These are phyloP conservation scores for Penicillium sp. DNA, from an alignment of 2,329 filamentous ascomycete species.

Conservation along the genomic window DNA sequence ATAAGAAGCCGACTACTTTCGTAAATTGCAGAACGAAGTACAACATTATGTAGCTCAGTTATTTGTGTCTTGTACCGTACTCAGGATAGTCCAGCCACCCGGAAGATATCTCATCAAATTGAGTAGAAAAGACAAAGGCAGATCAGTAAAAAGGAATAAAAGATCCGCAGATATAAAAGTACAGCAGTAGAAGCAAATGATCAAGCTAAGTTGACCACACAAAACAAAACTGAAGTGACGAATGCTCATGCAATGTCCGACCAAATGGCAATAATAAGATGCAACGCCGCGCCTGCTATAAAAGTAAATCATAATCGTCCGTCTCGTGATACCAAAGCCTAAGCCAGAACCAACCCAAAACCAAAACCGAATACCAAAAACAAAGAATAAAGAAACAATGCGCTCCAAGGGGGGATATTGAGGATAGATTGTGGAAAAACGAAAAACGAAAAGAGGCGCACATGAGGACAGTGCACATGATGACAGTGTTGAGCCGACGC, in stretches of 20 bases:
- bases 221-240: constrained; percentile 7
- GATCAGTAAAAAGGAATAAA: background rate
- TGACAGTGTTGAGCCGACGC: background rate
- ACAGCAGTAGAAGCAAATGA: background rate
- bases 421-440: background rate
- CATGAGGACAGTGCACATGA: background rate
- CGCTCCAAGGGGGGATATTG: constrained; percentile 2
- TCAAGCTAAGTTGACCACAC: constrained; percentile 1
- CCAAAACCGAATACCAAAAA: background rate
- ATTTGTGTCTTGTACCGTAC: background rate
- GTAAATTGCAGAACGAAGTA: background rate
- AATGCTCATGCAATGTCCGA: background rate
- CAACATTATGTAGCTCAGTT: too few relatives aligned
- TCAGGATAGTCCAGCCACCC: constrained; percentile 1
- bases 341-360: background rate
- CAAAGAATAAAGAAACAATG: background rate
- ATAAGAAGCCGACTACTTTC: background rate
- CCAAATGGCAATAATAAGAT: background rate
- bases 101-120: background rate
- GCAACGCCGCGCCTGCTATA: constrained; percentile 16
- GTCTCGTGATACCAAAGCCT: constrained; percentile 4
- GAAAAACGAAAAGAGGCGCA: background rate
- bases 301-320: constrained; percentile 11
- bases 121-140: background rate
- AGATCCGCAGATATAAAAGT: constrained; percentile 1